phyloP scores from a whole-genome alignment of 768 basidiomycete species.

The Tephrocybe rancida region DNA sequence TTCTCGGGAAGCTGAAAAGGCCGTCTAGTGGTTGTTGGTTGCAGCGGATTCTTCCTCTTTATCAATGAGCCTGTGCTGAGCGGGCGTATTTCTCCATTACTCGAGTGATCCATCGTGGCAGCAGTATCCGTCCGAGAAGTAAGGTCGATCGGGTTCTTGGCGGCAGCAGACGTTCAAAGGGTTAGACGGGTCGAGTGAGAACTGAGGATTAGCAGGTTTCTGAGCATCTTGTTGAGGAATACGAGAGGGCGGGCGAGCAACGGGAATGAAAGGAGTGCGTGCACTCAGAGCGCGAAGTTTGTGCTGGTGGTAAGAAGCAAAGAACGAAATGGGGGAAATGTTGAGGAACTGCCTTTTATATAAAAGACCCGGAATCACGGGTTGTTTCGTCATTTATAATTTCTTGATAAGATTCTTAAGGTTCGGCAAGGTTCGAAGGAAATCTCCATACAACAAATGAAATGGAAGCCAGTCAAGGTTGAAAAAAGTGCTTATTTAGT shows the following conservation, averaged over 20 bases:
- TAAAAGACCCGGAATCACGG: conserved; percentile 2
- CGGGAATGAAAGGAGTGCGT: conserved; percentile 21
- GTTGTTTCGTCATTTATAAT: no score
- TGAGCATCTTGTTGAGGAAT: conserved; percentile 6
- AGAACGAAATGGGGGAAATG: not conserved
- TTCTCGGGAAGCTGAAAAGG: conserved; percentile 8
- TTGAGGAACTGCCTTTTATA: not conserved
- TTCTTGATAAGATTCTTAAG: not conserved
- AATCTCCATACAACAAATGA: not conserved
- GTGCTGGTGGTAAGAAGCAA: conserved; percentile 5
- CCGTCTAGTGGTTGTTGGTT: conserved; percentile 4
- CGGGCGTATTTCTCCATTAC: not conserved
- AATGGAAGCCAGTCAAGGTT: not conserved
- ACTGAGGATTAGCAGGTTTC: conserved; percentile 1
- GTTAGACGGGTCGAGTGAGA: conserved; percentile 14
- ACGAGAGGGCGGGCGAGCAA: conserved; percentile 14
- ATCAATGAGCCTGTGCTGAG: conserved; percentile 17
- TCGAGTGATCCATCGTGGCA: not conserved
- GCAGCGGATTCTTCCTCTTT: conserved; percentile 9
- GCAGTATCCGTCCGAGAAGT: not conserved
- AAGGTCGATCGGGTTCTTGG: conserved; percentile 1
- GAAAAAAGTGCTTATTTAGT: not conserved
- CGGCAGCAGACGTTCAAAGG: conserved; percentile 11
- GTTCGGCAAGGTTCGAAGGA: not conserved
- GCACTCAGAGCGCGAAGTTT: conserved; percentile 18